phyloP scores from a whole-genome alignment of 2,329 filamentous ascomycete genomes.

The Tympanopsis confertula region DNA sequence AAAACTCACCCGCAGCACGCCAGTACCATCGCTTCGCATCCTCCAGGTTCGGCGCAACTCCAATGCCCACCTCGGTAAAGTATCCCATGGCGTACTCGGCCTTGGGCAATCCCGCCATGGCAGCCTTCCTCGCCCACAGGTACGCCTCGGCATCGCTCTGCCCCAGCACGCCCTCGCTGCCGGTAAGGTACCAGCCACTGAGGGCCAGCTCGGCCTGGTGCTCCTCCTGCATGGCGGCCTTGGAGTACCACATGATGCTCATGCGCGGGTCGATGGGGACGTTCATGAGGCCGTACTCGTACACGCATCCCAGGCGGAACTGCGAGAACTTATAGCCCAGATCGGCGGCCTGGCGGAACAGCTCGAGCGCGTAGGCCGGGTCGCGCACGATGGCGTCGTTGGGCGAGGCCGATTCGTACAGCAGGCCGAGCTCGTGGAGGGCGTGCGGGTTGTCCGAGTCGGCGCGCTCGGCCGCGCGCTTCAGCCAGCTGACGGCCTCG shows the following conservation, averaged over 20 bases:
- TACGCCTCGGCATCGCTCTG: conserved; percentile 95
- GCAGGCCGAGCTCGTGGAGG: conserved; percentile 70
- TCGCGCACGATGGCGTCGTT: conserved; percentile 71
- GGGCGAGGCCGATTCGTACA: conserved; percentile 51
- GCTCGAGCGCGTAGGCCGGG: conserved; percentile 65
- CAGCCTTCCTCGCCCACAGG: conserved; percentile 90
- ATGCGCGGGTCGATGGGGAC: conserved; percentile 71
- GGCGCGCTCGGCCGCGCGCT: conserved; percentile 78
- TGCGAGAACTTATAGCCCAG: conserved; percentile 93
- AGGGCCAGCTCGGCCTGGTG: conserved; percentile 81
- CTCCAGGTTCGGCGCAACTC: conserved; percentile 72
- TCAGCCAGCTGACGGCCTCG: conserved; percentile 88
- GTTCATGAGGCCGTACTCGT: conserved; percentile 78
- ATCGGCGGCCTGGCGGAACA: conserved; percentile 77
- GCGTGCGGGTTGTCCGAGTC: conserved; percentile 88
- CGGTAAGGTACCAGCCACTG: conserved; percentile 90
- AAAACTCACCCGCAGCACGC: conserved; percentile 76
- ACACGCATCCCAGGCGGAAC: conserved; percentile 76
- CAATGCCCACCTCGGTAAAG: conserved; percentile 91
- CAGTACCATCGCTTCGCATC: conserved; percentile 98
- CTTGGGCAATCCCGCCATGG: conserved; percentile 75
- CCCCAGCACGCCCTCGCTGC: conserved; percentile 72
- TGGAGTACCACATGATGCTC: conserved; percentile 89
- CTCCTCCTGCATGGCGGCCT: conserved; percentile 82
- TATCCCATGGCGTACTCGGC: conserved; percentile 98